Percentiles rank a stretch among this genome's conserved stretches.
Conservation (phyloP, 495 filamentous ascomycete genomes). For the Rhizodiscina lignyota region DNA sequence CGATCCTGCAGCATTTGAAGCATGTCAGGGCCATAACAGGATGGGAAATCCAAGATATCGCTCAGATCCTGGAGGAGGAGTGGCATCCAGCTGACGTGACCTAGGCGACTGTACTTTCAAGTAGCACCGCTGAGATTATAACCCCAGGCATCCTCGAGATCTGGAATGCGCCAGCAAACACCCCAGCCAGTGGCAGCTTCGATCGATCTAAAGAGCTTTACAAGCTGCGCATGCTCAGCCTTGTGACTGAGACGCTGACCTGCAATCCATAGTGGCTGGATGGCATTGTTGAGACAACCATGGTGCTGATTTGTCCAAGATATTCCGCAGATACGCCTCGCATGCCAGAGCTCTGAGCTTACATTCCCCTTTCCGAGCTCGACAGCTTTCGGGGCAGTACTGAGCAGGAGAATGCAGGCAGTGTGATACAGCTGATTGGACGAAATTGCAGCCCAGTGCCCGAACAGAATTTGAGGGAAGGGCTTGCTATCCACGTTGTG, state of each 20-base stretch:
- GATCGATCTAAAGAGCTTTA: constrained; percentile 25
- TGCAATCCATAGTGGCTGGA: constrained; percentile 33
- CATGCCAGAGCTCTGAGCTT: constrained; percentile 29
- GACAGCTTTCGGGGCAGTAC: constrained; percentile 22
- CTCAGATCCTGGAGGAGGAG: neutral
- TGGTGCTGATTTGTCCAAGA: constrained; percentile 30
- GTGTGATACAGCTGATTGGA: constrained; percentile 33
- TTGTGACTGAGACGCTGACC: constrained; percentile 28
- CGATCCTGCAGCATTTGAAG: constrained; percentile 1
- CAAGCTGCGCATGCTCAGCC: constrained; percentile 26
- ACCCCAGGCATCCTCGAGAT: constrained; percentile 29
- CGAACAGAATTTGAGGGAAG: constrained; percentile 29
- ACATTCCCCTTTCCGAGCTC: too few species aligned
- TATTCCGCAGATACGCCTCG: constrained; percentile 30
- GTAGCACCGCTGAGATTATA: constrained; percentile 14
- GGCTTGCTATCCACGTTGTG: constrained; percentile 19
- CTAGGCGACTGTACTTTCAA: neutral
- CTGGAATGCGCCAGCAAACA: constrained; percentile 27
- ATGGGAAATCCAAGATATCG: neutral
- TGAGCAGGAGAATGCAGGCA: constrained; percentile 27
- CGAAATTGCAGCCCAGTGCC: constrained; percentile 31
- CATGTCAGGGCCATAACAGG: constrained; percentile 2
- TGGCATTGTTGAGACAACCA: constrained; percentile 30
- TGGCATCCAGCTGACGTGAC: constrained; percentile 2
- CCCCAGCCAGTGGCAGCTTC: constrained; percentile 31